These are phyloP conservation scores for Aureobasidium subglaciale DNA, from an alignment of 2,329 filamentous ascomycete species.

Conservation along the genomic window DNA sequence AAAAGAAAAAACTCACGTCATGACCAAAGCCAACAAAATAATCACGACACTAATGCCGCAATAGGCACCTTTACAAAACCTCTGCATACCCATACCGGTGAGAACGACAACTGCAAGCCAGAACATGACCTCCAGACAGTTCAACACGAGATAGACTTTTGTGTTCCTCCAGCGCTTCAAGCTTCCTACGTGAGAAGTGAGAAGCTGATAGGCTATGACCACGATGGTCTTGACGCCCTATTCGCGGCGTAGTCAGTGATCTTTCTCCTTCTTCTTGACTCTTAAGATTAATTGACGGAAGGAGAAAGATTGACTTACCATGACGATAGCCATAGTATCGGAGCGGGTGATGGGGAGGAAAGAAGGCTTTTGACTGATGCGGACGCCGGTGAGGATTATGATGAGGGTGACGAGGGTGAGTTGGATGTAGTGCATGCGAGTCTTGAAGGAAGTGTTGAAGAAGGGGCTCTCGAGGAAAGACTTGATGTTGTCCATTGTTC, in stretches of 20 bases:
- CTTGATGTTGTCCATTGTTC: too few relatives aligned
- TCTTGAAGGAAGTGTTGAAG: neutral
- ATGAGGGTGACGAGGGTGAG: neutral
- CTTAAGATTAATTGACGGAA: neutral
- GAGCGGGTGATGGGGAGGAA: neutral
- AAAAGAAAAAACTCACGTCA: too few relatives aligned
- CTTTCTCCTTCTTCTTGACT: too few relatives aligned
- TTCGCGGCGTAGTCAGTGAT: too few relatives aligned
- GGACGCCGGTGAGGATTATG: neutral
- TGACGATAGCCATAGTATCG: neutral
- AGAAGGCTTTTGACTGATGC: neutral
- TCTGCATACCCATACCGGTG: neutral
- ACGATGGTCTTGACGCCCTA: slow-evolving; percentile 31
- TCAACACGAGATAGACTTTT: slow-evolving; percentile 38
- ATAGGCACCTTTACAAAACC: neutral
- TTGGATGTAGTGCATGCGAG: neutral
- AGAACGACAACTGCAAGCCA: slow-evolving; percentile 34
- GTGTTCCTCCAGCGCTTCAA: slow-evolving; percentile 33
- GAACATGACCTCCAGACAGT: slow-evolving; percentile 37
- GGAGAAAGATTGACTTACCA: neutral
- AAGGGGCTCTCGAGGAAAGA: neutral
- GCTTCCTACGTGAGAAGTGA: slow-evolving; percentile 30
- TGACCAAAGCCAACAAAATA: neutral
- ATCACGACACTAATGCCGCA: neutral
- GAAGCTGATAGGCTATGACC: slow-evolving; percentile 36